Conservation (phyloP, 257 asterid species). For the Ballota nigra region DNA sequence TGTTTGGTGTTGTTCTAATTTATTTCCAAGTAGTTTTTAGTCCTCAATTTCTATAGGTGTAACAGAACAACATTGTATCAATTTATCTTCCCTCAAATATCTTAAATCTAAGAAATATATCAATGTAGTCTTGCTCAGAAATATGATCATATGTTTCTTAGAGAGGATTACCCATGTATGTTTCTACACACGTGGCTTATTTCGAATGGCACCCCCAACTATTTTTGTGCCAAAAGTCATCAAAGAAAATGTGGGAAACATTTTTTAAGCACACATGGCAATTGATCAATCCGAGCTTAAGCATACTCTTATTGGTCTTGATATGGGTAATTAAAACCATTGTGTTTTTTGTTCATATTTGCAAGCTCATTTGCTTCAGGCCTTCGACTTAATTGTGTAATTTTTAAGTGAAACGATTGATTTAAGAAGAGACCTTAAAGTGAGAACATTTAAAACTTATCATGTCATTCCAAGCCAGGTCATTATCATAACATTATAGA, state of each 20-base stretch:
- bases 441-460: conserved; percentile 81
- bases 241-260: conserved; percentile 71
- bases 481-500: conserved; percentile 8
- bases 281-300: conserved; percentile 91
- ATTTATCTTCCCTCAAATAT: not conserved
- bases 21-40: not conserved
- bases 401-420: conserved; percentile 76
- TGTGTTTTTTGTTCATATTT: not conserved
- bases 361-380: not conserved
- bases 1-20: not conserved
- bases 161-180: conserved; percentile 98
- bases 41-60: not conserved
- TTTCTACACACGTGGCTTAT: conserved; percentile 90
- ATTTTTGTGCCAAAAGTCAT: conserved; percentile 80
- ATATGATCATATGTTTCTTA: conserved; percentile 13
- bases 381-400: conserved; percentile 8
- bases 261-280: conserved; percentile 89
- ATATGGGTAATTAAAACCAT: conserved; percentile 64
- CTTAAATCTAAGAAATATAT: not conserved
- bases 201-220: conserved; percentile 79
- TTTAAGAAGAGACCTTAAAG: conserved; percentile 78
- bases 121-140: not conserved
- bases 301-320: conserved; percentile 81
- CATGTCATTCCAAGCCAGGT: conserved; percentile 97
- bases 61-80: not conserved